A percentile compares a stretch with the other conserved stretches of the same genome.
Evolutionary conservation across 169 alveolate genomes (phyloP).

Genomic region (Cryptosporidium andersoni): DNA sequence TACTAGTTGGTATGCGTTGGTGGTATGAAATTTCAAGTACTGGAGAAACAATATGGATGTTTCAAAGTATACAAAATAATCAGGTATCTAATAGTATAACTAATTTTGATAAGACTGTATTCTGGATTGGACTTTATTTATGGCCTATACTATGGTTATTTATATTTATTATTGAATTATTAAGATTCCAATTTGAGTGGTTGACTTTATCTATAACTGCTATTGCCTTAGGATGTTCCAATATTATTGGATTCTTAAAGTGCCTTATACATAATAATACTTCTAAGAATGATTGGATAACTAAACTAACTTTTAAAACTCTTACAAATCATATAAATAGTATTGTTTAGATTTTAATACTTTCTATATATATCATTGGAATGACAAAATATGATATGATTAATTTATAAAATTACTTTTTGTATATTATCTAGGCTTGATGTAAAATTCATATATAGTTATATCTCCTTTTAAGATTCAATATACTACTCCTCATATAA

Average conservation of each 20-base stretch:
- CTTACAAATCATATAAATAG: constrained; percentile 21
- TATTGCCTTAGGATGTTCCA: constrained; percentile 72
- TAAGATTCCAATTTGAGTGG: constrained; percentile 75
- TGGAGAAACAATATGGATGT: constrained; percentile 84
- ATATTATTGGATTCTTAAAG: constrained; percentile 76
- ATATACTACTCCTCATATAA: too few relatives aligned
- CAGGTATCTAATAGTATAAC: not conserved
- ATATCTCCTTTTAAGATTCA: too few relatives aligned
- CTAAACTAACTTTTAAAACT: constrained; percentile 72
- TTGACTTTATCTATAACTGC: constrained; percentile 75
- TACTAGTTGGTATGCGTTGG: constrained; percentile 85
- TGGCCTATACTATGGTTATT: constrained; percentile 79
- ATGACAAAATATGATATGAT: too few relatives aligned
- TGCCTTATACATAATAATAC: constrained; percentile 73
- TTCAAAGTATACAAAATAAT: constrained; percentile 74
- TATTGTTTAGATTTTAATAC: not conserved
- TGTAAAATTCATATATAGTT: too few relatives aligned
- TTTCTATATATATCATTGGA: too few relatives aligned
- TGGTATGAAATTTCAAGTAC: constrained; percentile 84
- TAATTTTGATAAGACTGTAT: constrained; percentile 79
- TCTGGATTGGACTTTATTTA: constrained; percentile 80
- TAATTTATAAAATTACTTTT: too few relatives aligned
- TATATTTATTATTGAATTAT: constrained; percentile 68
- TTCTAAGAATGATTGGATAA: constrained; percentile 73
- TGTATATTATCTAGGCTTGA: too few relatives aligned